Conservation (phyloP, 2,329 filamentous ascomycete genomes). For the Ascochyta viciae-villosae region DNA sequence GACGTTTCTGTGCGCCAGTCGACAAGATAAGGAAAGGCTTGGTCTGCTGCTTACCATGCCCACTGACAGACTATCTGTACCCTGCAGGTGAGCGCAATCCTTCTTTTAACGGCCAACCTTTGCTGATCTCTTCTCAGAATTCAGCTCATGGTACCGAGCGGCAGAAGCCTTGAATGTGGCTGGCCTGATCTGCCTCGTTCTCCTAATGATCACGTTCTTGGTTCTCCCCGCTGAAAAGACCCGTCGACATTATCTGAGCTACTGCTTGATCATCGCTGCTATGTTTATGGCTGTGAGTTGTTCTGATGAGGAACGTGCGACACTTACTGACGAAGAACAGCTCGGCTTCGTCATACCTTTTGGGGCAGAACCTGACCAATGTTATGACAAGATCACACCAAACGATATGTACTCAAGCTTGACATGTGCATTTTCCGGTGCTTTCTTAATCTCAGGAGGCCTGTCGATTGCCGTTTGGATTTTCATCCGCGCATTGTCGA, state of each 20-base stretch:
- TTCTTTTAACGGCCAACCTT: slow-evolving; percentile 14
- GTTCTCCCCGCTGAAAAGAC: slow-evolving; percentile 87
- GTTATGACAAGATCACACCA: slow-evolving; percentile 88
- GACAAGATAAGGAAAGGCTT: slow-evolving; percentile 54
- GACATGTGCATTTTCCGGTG: slow-evolving; percentile 86
- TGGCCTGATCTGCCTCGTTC: slow-evolving; percentile 73
- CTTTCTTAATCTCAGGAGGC: slow-evolving; percentile 85
- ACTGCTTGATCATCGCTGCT: slow-evolving; percentile 80
- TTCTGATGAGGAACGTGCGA: neutral
- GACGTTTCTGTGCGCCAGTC: slow-evolving; percentile 64
- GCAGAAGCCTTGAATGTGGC: slow-evolving; percentile 86
- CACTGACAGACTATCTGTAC: slow-evolving; percentile 79
- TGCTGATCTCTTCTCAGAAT: slow-evolving; percentile 48
- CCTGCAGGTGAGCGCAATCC: slow-evolving; percentile 57
- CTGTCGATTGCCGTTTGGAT: slow-evolving; percentile 88
- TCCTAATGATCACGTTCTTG: slow-evolving; percentile 80
- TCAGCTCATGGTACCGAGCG: slow-evolving; percentile 64
- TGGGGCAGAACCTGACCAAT: slow-evolving; percentile 78
- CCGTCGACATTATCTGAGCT: slow-evolving; percentile 88
- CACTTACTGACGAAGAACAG: slow-evolving; percentile 53
- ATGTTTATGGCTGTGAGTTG: slow-evolving; percentile 78
- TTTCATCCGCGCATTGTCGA: slow-evolving; percentile 85
- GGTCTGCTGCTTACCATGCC: slow-evolving; percentile 89
- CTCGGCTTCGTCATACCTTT: slow-evolving; percentile 91
- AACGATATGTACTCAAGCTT: slow-evolving; percentile 85